A percentile compares a stretch with the other conserved stretches of the same genome.
Conservation (phyloP, 2,329 filamentous ascomycete species). For the Diaporthe aspalathi region DNA sequence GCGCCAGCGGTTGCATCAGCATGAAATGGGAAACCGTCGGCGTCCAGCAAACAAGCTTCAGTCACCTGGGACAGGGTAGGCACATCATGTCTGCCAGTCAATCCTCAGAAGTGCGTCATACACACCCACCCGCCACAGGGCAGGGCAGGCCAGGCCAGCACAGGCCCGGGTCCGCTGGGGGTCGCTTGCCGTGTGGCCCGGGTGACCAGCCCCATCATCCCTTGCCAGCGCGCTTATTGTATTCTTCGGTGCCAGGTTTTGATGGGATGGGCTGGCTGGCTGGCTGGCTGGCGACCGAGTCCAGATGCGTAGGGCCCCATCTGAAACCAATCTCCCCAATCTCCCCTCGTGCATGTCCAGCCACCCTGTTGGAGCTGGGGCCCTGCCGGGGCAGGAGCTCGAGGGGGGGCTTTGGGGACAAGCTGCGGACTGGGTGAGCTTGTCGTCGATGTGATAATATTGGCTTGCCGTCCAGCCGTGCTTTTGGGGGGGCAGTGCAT, state of each 20-base stretch:
- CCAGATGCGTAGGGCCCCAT: conserved; percentile 20
- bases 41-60: conserved; percentile 35
- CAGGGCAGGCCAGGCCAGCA: not conserved
- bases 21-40: conserved; percentile 23
- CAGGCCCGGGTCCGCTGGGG: conserved; percentile 14
- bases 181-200: conserved; percentile 13
- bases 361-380: conserved; percentile 24
- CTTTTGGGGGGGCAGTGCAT: conserved; percentile 7
- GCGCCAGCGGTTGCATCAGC: conserved; percentile 34
- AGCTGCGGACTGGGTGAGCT: not conserved
- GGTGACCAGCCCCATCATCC: not conserved
- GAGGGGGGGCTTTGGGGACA: no score
- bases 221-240: conserved; percentile 13
- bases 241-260: conserved; percentile 18
- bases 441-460: conserved; percentile 11
- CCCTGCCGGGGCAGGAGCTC: not conserved
- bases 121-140: conserved; percentile 30
- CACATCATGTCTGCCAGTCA: conserved; percentile 31
- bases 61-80: conserved; percentile 26
- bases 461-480: not conserved
- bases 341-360: conserved; percentile 11
- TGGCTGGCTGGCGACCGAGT: conserved; percentile 23
- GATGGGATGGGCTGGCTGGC: not conserved
- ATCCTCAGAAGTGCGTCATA: conserved; percentile 34
- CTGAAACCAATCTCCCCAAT: conserved; percentile 24